Conservation (phyloP, 2,329 filamentous ascomycete species). For the Beauveria asiatica region DNA sequence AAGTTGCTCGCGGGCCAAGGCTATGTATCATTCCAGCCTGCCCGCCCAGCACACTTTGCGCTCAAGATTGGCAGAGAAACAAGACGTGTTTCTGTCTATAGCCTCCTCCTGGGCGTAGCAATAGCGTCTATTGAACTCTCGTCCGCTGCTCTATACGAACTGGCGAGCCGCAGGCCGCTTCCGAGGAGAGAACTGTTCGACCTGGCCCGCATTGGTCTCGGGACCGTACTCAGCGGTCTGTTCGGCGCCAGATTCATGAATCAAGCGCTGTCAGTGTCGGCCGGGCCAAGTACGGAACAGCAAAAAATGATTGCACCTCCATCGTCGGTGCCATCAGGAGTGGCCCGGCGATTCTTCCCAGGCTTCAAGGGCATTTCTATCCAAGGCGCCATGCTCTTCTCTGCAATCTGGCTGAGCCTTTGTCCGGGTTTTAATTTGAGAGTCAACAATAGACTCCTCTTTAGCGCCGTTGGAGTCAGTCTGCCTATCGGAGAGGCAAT, state of each 20-base stretch:
- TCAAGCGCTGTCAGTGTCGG: neutral
- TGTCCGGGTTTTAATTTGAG: neutral
- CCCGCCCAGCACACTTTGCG: neutral
- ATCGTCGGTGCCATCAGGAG: neutral
- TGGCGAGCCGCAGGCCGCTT: neutral
- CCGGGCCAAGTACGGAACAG: neutral
- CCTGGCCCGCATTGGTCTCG: neutral
- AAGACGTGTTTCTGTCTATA: constrained; percentile 2
- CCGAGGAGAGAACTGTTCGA: neutral
- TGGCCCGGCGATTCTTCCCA: neutral
- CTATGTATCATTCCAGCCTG: neutral
- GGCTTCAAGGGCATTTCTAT: constrained; percentile 9
- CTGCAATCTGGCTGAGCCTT: neutral
- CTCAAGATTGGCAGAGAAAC: neutral
- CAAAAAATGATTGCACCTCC: neutral
- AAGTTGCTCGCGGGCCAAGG: neutral
- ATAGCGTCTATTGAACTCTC: neutral
- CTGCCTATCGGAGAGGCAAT: constrained; percentile 6
- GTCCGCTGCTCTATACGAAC: neutral
- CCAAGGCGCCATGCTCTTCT: constrained; percentile 8
- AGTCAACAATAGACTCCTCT: neutral
- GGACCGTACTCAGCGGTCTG: neutral
- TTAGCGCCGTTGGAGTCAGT: neutral
- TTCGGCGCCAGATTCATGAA: constrained; percentile 3
- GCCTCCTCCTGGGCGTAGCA: neutral